A percentile compares a stretch with the other conserved stretches of the same genome.
Conservation (phyloP, 495 filamentous ascomycete genomes). For the Neurospora pannonica region DNA sequence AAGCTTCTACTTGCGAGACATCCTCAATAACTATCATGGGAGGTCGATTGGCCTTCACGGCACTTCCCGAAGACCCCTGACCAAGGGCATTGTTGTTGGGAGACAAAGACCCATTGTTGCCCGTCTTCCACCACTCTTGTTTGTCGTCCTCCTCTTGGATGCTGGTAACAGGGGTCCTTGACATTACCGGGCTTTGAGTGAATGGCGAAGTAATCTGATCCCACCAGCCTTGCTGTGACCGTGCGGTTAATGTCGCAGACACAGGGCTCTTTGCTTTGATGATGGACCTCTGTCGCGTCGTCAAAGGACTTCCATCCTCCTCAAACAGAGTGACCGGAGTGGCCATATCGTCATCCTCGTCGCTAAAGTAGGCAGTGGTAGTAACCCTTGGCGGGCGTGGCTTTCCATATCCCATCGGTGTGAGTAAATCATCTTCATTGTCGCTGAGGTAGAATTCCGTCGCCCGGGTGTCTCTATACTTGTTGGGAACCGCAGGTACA, state of each 20-base stretch:
- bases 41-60: background rate
- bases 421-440: background rate
- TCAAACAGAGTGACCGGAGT: conserved; percentile 39
- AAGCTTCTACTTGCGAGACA: conserved; percentile 5
- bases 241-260: conserved; percentile 16
- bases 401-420: conserved; percentile 1
- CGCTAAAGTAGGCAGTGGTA: conserved; percentile 16
- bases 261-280: conserved; percentile 15
- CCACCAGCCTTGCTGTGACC: conserved; percentile 71
- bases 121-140: conserved; percentile 28
- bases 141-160: background rate
- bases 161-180: conserved; percentile 1
- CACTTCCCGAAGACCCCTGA: background rate
- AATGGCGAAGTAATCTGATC: conserved; percentile 76
- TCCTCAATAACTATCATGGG: conserved; percentile 10
- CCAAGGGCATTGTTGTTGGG: conserved; percentile 6
- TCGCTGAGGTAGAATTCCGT: background rate
- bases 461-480: background rate
- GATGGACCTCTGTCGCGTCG: conserved; percentile 20
- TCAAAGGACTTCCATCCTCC: conserved; percentile 33
- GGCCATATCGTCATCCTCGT: conserved; percentile 25
- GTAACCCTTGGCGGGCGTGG: background rate
- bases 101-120: conserved; percentile 18
- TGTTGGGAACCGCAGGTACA: conserved; percentile 4
- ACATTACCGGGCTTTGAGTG: conserved; percentile 9